Conservation (phyloP, 768 basidiomycete species). For the Agrocybe chaxingu region DNA sequence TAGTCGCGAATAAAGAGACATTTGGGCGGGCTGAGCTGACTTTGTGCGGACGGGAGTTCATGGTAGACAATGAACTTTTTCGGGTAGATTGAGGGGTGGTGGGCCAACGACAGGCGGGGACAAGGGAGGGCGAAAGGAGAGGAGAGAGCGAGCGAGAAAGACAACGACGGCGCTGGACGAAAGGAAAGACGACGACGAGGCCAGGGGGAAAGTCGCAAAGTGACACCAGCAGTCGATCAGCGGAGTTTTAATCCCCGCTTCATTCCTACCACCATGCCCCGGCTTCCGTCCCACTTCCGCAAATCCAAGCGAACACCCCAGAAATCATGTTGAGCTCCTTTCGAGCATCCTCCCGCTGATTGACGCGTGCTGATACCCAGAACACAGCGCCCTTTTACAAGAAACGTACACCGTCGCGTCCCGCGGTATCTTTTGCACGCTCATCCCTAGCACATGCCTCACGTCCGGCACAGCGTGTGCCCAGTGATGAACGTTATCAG, state of each 20-base stretch:
- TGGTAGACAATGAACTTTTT: constrained; percentile 28
- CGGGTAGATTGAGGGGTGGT: constrained; percentile 14
- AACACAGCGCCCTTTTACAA: constrained; percentile 8
- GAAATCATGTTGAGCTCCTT: constrained; percentile 9
- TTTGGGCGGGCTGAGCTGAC: constrained; percentile 26
- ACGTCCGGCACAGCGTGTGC: constrained; percentile 2
- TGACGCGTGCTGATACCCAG: constrained; percentile 4
- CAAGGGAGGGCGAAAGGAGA: constrained; percentile 17
- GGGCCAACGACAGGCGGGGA: constrained; percentile 10
- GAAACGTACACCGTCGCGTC: constrained; percentile 10
- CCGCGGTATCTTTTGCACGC: constrained; percentile 3
- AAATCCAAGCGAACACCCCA: constrained; percentile 3
- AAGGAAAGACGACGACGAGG: constrained; percentile 9
- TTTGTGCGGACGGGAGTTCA: constrained; percentile 78
- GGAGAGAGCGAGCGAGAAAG: constrained; percentile 15
- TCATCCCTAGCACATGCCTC: constrained; percentile 2
- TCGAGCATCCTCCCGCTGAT: neutral
- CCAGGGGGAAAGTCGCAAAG: constrained; percentile 6
- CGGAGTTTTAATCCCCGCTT: constrained; percentile 40
- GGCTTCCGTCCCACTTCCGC: constrained; percentile 8
- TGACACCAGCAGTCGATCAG: constrained; percentile 19
- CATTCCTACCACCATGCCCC: constrained; percentile 17
- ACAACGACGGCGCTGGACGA: constrained; percentile 16
- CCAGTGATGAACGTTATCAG: constrained; percentile 1
- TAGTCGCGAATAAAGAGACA: constrained; percentile 5